These are phyloP conservation scores for Triadica sebifera DNA, from an alignment of 345 rosid genomes.

Conservation along the genomic window DNA sequence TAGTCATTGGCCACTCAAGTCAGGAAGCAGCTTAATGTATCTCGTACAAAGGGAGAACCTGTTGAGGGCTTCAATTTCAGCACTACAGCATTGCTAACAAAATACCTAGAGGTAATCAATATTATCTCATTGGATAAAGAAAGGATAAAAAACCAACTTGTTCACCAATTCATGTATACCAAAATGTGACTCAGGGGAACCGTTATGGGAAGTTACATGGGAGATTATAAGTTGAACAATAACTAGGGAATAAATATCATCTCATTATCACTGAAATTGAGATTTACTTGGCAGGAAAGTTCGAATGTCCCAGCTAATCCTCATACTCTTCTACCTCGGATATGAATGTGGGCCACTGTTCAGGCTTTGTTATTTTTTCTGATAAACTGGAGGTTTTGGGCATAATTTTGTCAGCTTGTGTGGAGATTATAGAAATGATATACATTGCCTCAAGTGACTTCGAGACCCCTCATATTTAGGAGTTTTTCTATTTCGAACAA, in stretches of 20 bases:
- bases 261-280: constrained; percentile 6
- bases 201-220: background rate
- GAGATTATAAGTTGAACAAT: background rate
- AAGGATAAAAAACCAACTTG: background rate
- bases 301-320: constrained; percentile 53
- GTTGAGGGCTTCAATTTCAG: constrained; percentile 84
- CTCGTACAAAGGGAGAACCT: constrained; percentile 64
- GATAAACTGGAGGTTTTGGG: background rate
- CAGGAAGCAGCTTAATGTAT: constrained; percentile 75
- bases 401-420: background rate
- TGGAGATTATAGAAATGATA: background rate
- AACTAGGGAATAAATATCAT: background rate
- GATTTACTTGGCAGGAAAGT: constrained; percentile 45
- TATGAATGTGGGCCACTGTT: constrained; percentile 16
- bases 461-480: background rate
- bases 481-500: no score
- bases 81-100: constrained; percentile 64
- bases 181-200: background rate
- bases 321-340: constrained; percentile 46
- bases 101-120: constrained; percentile 63
- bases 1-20: constrained; percentile 89
- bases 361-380: background rate
- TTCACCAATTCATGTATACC: no score
- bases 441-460: background rate
- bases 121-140: background rate